phyloP scores from a whole-genome alignment of 2,329 filamentous ascomycete species.

The Juglanconis oblonga region DNA sequence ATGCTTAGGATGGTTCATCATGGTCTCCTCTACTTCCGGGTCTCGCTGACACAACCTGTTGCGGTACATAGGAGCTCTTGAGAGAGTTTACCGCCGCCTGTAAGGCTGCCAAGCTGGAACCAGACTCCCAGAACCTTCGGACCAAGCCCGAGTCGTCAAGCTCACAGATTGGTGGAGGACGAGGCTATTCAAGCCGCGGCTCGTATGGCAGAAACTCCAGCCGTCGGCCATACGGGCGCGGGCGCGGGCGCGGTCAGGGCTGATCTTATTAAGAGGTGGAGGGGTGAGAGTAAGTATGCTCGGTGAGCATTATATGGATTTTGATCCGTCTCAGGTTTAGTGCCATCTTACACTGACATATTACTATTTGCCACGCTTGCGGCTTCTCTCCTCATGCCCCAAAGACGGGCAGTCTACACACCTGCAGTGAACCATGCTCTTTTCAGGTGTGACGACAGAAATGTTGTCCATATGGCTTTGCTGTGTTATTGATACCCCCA shows the following conservation, averaged over 20 bases:
- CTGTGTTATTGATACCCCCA: too few species aligned
- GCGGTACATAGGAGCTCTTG: slow-evolving; percentile 1
- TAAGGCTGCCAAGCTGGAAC: not conserved
- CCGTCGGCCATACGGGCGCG: not conserved
- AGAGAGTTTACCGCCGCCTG: slow-evolving; percentile 13
- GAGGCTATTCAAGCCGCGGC: not conserved
- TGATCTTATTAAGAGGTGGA: not conserved
- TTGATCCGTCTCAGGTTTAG: too few species aligned
- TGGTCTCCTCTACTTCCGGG: not conserved
- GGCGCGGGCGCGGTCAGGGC: not conserved
- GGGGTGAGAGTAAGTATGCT: not conserved
- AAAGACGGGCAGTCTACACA: too few species aligned
- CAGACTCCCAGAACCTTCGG: not conserved
- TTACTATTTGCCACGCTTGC: too few species aligned
- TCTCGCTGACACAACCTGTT: not conserved
- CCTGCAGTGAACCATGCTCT: too few species aligned
- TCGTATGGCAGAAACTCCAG: not conserved
- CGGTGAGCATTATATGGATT: too few species aligned
- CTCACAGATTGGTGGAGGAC: not conserved
- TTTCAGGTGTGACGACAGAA: too few species aligned
- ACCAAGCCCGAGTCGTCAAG: not conserved
- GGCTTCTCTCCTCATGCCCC: too few species aligned
- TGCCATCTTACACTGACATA: too few species aligned
- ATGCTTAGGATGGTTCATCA: not conserved
- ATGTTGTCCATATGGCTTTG: too few species aligned